These are phyloP conservation scores for Basidiobolus meristosporus DNA, from an alignment of 371 early-diverging fungal genomes.

Conservation along the genomic window DNA sequence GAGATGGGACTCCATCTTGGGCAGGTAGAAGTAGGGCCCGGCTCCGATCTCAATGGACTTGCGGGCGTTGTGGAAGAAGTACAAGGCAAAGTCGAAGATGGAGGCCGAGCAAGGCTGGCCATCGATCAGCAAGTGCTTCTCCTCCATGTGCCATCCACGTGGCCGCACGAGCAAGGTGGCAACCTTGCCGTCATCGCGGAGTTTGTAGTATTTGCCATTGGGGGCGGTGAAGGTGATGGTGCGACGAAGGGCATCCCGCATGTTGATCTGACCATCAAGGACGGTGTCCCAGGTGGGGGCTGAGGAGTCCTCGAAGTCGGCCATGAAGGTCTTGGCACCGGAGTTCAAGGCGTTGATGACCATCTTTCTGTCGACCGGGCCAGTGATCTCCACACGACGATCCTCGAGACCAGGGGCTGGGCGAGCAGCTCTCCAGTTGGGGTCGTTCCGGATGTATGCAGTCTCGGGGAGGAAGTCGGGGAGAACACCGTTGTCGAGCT, in stretches of 20 bases:
- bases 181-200: constrained; percentile 62
- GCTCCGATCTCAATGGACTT: too few relatives aligned
- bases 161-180: too few relatives aligned
- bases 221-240: constrained; percentile 66
- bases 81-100: too few relatives aligned
- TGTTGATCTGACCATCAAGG: constrained; percentile 74
- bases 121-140: too few relatives aligned
- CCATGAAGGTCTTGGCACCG: constrained; percentile 86
- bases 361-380: constrained; percentile 96
- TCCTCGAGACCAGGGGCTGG: constrained; percentile 85
- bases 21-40: too few relatives aligned
- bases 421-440: constrained; percentile 68
- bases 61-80: too few relatives aligned
- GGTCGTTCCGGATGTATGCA: constrained; percentile 68
- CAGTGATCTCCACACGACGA: constrained; percentile 92
- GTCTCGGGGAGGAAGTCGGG: constrained; percentile 89
- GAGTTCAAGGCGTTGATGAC: constrained; percentile 93
- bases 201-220: constrained; percentile 80
- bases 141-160: too few relatives aligned
- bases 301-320: constrained; percentile 92
- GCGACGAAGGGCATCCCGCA: constrained; percentile 78
- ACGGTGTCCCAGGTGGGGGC: constrained; percentile 86
- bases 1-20: too few relatives aligned
- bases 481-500: constrained; percentile 56
- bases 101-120: too few relatives aligned